Conservation (phyloP, 1,284 basidiomycete species). For the Blastosporella zonata region DNA sequence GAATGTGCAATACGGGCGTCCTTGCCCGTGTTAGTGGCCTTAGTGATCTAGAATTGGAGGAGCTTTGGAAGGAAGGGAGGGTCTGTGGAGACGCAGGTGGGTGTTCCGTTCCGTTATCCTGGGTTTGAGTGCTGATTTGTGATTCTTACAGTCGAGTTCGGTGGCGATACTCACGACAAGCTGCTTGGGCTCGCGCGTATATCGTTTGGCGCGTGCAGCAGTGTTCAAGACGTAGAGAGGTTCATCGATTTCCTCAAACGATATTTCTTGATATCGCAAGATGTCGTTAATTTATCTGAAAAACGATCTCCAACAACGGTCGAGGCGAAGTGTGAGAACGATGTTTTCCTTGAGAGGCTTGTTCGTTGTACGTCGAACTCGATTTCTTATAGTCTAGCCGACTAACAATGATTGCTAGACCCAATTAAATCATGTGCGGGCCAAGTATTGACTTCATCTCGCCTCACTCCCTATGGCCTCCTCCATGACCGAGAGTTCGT, state of each 20-base stretch:
- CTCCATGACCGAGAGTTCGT: constrained; percentile 17
- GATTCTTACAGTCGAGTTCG: constrained; percentile 15
- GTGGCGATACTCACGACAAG: constrained; percentile 11
- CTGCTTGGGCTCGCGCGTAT: constrained; percentile 15
- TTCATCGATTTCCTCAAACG: constrained; percentile 12
- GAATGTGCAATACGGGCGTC: constrained; percentile 16
- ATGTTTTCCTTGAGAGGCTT: constrained; percentile 11
- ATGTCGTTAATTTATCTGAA: not conserved
- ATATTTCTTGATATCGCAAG: constrained; percentile 15
- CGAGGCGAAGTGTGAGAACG: not conserved
- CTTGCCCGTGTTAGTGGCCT: constrained; percentile 13
- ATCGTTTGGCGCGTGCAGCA: constrained; percentile 17
- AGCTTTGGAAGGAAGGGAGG: constrained; percentile 16
- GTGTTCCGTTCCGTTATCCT: not conserved
- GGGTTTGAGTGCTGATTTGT: not conserved
- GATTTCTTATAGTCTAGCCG: not conserved
- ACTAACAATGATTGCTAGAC: constrained; percentile 3
- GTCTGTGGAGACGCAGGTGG: constrained; percentile 17
- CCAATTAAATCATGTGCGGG: constrained; percentile 19
- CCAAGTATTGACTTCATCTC: constrained; percentile 7
- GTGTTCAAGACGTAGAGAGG: constrained; percentile 11
- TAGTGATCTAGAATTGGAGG: constrained; percentile 10
- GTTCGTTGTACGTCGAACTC: constrained; percentile 12
- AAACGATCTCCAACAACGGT: not conserved
- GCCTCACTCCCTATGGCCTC: constrained; percentile 10